These are phyloP conservation scores for Solidago caesia DNA, from an alignment of 129 eudicot genomes.

Conservation along the genomic window DNA sequence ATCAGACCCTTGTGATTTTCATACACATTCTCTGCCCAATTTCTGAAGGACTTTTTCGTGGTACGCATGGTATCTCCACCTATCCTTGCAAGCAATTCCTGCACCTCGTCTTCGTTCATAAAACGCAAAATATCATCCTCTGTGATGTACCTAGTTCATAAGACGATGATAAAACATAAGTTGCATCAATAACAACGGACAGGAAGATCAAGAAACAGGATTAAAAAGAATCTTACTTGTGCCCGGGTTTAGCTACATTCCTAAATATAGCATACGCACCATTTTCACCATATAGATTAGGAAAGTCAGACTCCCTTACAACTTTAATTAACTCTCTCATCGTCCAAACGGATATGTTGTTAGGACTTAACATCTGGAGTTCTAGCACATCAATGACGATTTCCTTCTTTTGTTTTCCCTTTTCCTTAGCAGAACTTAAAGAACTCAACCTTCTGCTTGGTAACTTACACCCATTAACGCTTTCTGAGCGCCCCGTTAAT, in stretches of 20 bases:
- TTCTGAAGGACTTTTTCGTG: neutral
- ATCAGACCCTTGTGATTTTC: neutral
- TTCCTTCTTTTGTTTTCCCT: neutral
- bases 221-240: neutral
- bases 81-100: neutral
- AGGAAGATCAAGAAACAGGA: neutral
- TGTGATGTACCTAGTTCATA: conserved; percentile 1
- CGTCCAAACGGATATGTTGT: neutral
- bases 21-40: neutral
- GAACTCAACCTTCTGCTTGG: too few species aligned
- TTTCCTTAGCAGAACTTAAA: too few species aligned
- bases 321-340: neutral
- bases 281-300: neutral
- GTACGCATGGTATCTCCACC: neutral
- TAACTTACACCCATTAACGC: too few species aligned
- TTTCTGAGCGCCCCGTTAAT: neutral
- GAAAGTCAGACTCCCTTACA: neutral
- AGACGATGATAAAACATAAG: neutral
- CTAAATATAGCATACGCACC: neutral
- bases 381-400: neutral
- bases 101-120: neutral
- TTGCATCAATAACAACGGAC: neutral
- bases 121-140: neutral
- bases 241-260: neutral
- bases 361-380: neutral